A percentile compares a stretch with the other conserved stretches of the same genome.
phyloP scores from a whole-genome alignment of 1,139 yeast genomes.

The Taphrina communis region DNA sequence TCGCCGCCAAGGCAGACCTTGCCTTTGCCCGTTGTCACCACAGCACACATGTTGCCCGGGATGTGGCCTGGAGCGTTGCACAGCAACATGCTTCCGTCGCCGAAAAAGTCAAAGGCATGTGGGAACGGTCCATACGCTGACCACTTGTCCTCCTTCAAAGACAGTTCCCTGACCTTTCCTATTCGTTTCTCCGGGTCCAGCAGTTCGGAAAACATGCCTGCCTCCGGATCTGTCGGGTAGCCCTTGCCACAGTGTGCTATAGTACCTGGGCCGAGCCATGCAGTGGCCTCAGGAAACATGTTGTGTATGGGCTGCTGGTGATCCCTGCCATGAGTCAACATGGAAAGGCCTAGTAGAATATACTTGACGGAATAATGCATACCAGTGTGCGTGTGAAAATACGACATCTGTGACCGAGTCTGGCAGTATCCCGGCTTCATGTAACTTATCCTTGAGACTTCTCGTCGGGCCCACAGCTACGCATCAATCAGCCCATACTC shows the following conservation, averaged over 20 bases:
- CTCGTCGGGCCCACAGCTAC: slow-evolving; percentile 11
- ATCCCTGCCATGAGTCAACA: slow-evolving; percentile 6
- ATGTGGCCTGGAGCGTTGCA: slow-evolving; percentile 33
- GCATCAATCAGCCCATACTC: not conserved
- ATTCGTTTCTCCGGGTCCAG: slow-evolving; percentile 23
- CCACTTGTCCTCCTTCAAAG: slow-evolving; percentile 13
- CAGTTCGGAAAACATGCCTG: slow-evolving; percentile 30
- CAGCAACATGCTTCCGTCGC: slow-evolving; percentile 27
- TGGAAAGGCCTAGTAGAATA: no score
- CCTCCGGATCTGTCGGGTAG: slow-evolving; percentile 12
- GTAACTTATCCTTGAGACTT: slow-evolving; percentile 8
- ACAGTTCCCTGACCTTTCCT: slow-evolving; percentile 29
- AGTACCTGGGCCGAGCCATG: slow-evolving; percentile 35
- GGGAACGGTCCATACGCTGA: slow-evolving; percentile 17
- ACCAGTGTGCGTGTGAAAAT: slow-evolving; percentile 32
- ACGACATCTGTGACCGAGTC: slow-evolving; percentile 23
- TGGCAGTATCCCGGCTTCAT: slow-evolving; percentile 7
- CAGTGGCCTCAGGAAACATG: slow-evolving; percentile 26
- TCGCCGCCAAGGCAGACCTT: slow-evolving; percentile 28
- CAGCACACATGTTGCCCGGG: slow-evolving; percentile 35
- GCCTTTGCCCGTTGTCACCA: slow-evolving; percentile 18
- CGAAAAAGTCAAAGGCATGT: slow-evolving; percentile 20
- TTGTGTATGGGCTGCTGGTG: slow-evolving; percentile 27
- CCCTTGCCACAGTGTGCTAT: slow-evolving; percentile 28
- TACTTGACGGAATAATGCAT: not conserved